phyloP scores from a whole-genome alignment of 164 flowering plant species.

The Cinnamomum chago region DNA sequence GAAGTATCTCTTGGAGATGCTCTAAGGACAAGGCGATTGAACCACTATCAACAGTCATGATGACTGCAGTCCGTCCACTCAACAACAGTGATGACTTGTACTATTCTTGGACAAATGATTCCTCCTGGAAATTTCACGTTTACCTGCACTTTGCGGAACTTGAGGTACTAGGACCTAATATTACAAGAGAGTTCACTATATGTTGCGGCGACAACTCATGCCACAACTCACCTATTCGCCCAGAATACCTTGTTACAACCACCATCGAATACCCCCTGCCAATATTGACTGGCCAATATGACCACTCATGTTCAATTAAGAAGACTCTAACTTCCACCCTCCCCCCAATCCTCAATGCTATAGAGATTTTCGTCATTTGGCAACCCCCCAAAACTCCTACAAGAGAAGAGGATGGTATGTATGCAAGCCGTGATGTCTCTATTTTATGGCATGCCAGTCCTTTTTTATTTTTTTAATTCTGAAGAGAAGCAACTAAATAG shows the following conservation, averaged over 20 bases:
- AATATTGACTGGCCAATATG: background rate
- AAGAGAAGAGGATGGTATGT: slow-evolving; percentile 5
- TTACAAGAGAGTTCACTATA: no score
- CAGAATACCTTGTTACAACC: no score
- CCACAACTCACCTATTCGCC: no score
- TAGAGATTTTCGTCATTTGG: background rate
- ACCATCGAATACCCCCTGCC: background rate
- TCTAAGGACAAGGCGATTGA: background rate
- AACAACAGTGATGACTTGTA: slow-evolving; percentile 5
- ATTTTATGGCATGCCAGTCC: no score
- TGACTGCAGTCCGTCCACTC: slow-evolving; percentile 23
- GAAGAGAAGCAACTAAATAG: no score
- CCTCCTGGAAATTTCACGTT: no score
- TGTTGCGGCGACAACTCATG: no score
- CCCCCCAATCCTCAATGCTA: slow-evolving; percentile 49
- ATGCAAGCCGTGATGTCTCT: background rate
- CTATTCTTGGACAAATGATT: background rate
- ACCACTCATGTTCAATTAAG: slow-evolving; percentile 10
- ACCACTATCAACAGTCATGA: slow-evolving; percentile 25
- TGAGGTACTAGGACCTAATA: no score
- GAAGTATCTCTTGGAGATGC: no score
- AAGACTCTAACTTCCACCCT: slow-evolving; percentile 25
- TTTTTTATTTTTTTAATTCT: no score
- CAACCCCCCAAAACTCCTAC: slow-evolving; percentile 20
- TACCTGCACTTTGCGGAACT: no score